A percentile compares a stretch with the other conserved stretches of the same genome.
phyloP scores from a whole-genome alignment of 2,329 filamentous ascomycete genomes.

The Talaromyces sp. region DNA sequence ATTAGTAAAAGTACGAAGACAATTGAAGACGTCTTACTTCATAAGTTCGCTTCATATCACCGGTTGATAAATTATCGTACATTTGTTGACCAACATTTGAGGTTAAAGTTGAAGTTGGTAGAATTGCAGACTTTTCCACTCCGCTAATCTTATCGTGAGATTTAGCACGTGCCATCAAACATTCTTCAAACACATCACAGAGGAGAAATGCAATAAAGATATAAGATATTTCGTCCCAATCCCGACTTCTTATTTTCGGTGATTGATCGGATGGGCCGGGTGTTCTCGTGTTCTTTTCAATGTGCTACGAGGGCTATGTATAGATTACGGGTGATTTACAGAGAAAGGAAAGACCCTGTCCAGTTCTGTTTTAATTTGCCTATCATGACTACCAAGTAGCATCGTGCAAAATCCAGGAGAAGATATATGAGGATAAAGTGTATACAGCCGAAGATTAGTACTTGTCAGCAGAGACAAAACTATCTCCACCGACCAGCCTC shows the following conservation, averaged over 20 bases:
- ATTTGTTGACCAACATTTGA: not conserved
- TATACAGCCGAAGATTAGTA: not conserved
- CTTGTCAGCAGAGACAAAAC: not conserved
- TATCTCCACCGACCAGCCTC: conserved; percentile 37
- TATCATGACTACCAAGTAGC: not conserved
- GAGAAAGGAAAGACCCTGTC: not conserved
- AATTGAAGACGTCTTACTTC: not conserved
- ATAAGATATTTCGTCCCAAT: not conserved
- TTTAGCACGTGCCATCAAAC: not conserved
- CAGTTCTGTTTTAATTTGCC: not conserved
- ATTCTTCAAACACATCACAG: not conserved
- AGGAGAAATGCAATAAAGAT: not conserved
- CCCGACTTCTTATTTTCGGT: not conserved
- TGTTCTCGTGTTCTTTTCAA: not conserved
- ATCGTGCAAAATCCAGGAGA: not conserved
- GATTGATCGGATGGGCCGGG: not conserved
- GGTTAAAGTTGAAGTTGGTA: not conserved
- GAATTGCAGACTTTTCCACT: not conserved
- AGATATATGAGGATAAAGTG: not conserved
- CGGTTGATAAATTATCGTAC: not conserved
- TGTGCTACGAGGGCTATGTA: not conserved
- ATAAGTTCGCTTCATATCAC: not conserved
- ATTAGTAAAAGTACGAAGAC: not conserved
- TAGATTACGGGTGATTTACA: not conserved
- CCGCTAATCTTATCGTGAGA: not conserved